Conservation (phyloP, 2,329 filamentous ascomycete genomes). For the Aspergillus felis region DNA sequence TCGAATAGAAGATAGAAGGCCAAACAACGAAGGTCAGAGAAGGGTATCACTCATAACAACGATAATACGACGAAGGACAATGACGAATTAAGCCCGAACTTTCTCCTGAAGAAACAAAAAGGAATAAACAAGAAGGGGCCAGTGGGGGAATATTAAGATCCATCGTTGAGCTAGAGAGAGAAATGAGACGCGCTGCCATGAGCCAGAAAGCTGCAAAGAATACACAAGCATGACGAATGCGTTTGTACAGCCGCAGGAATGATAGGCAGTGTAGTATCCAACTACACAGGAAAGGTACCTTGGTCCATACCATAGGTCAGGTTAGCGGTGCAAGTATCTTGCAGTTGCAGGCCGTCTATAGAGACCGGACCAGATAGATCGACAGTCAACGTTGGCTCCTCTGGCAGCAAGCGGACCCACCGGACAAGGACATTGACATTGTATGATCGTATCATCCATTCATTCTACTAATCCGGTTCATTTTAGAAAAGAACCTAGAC, state of each 20-base stretch:
- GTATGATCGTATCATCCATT: neutral
- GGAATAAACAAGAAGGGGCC: constrained; percentile 4
- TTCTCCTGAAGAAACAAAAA: neutral
- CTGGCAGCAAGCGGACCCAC: neutral
- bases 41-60: neutral
- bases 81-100: neutral
- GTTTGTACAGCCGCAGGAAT: constrained; percentile 3
- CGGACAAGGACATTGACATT: neutral
- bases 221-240: constrained; percentile 26
- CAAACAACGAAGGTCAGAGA: neutral
- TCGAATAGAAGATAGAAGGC: constrained; percentile 4
- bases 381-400: neutral
- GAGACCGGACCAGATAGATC: neutral
- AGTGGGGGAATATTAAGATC: constrained; percentile 18
- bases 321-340: neutral
- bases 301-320: neutral
- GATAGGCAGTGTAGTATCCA: neutral
- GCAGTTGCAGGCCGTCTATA: neutral
- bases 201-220: constrained; percentile 19
- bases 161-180: constrained; percentile 20
- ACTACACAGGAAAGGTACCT: neutral
- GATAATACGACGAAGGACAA: neutral
- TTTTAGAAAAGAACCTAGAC: neutral
- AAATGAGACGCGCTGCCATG: constrained; percentile 7
- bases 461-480: neutral